A percentile compares a stretch with the other conserved stretches of the same genome.
These are phyloP conservation scores for Hirsutella rhossiliensis DNA, from an alignment of 2,329 filamentous ascomycete species.

Conservation along the genomic window DNA sequence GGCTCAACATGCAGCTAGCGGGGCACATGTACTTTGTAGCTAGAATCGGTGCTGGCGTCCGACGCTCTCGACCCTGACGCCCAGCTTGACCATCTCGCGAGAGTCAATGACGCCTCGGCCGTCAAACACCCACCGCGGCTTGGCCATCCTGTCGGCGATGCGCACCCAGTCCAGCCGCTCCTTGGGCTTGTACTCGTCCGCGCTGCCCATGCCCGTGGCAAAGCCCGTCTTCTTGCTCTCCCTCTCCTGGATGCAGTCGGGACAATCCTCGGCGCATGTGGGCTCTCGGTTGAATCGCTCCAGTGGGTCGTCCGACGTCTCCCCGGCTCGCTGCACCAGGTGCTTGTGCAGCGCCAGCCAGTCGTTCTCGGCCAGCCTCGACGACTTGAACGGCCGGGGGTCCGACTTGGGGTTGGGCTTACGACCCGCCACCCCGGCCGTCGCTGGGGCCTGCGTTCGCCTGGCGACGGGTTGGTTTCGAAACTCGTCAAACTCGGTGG, in stretches of 20 bases:
- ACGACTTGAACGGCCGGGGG: slow-evolving; percentile 30
- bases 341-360: slow-evolving; percentile 35
- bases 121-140: slow-evolving; percentile 45
- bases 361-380: slow-evolving; percentile 28
- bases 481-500: slow-evolving; percentile 47
- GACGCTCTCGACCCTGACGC: slow-evolving; percentile 39
- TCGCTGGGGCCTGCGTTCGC: slow-evolving; percentile 13
- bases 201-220: slow-evolving; percentile 28
- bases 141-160: slow-evolving; percentile 35
- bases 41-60: slow-evolving; percentile 33
- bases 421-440: slow-evolving; percentile 19
- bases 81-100: slow-evolving; percentile 34
- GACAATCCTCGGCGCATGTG: slow-evolving; percentile 30
- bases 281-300: slow-evolving; percentile 32
- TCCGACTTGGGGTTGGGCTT: slow-evolving; percentile 29
- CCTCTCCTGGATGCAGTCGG: slow-evolving; percentile 34
- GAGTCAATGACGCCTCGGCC: slow-evolving; percentile 41
- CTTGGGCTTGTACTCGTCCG: slow-evolving; percentile 32
- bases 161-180: slow-evolving; percentile 39
- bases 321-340: slow-evolving; percentile 21
- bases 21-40: no score
- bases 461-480: slow-evolving; percentile 25
- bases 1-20: no score
- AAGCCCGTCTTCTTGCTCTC: slow-evolving; percentile 25
- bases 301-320: slow-evolving; percentile 29